Conservation (phyloP, 2,329 filamentous ascomycete species). For the Venturia nashicola region DNA sequence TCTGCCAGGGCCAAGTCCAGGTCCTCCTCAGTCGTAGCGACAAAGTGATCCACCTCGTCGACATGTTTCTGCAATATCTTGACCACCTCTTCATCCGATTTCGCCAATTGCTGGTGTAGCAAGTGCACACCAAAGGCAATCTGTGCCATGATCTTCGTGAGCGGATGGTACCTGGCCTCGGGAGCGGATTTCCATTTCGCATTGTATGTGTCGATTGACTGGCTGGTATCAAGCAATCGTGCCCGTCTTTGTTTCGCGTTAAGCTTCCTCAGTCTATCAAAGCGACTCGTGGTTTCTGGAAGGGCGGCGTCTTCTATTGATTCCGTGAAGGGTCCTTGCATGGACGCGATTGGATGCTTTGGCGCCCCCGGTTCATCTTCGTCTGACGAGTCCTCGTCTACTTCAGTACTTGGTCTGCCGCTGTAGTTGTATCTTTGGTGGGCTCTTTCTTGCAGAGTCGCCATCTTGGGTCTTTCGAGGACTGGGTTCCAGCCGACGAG, state of each 20-base stretch:
- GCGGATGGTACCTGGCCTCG: slow-evolving; percentile 62
- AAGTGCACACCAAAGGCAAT: slow-evolving; percentile 90
- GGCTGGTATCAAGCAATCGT: slow-evolving; percentile 53
- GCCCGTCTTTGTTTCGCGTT: slow-evolving; percentile 52
- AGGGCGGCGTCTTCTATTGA: slow-evolving; percentile 58
- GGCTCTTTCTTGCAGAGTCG: background rate
- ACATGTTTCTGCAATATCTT: slow-evolving; percentile 84
- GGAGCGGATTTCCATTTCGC: slow-evolving; percentile 64
- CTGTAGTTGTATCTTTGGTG: background rate
- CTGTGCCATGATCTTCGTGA: slow-evolving; percentile 83
- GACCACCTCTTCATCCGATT: slow-evolving; percentile 78
- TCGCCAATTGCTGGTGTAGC: slow-evolving; percentile 71
- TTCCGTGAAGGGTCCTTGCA: slow-evolving; percentile 75
- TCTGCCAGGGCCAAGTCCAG: slow-evolving; percentile 67
- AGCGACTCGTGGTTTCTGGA: slow-evolving; percentile 24
- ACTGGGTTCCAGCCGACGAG: background rate
- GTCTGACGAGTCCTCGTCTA: slow-evolving; percentile 12
- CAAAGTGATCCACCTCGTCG: slow-evolving; percentile 83
- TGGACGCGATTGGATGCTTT: slow-evolving; percentile 59
- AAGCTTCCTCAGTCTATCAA: slow-evolving; percentile 25
- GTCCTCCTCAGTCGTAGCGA: slow-evolving; percentile 78
- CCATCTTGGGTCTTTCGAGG: background rate
- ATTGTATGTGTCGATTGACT: slow-evolving; percentile 59
- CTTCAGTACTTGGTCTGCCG: slow-evolving; percentile 3
- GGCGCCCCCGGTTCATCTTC: slow-evolving; percentile 25